These are phyloP conservation scores for Globisporangium paroecandrum DNA, from an alignment of 352 stramenopile species.

Conservation along the genomic window DNA sequence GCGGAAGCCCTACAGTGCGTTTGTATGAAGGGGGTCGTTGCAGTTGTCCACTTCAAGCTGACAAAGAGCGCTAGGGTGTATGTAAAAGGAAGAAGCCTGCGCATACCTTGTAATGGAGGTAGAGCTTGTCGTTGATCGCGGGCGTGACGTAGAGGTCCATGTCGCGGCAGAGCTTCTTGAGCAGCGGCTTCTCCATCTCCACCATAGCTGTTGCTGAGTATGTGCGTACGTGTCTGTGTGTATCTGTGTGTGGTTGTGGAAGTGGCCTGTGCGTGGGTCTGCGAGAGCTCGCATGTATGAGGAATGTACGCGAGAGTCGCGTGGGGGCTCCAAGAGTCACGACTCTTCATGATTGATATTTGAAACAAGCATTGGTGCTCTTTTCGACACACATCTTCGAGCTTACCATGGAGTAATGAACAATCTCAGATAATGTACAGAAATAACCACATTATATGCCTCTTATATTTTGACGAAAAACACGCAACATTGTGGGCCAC, in stretches of 20 bases:
- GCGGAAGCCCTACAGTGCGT: conserved; percentile 66
- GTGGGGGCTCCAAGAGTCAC: neutral
- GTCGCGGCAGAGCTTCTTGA: conserved; percentile 90
- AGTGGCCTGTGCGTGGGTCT: neutral
- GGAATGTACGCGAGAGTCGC: neutral
- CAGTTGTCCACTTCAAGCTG: neutral
- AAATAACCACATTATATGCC: no score
- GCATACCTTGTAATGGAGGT: conserved; percentile 92
- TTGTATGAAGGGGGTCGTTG: neutral
- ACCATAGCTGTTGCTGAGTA: conserved; percentile 35
- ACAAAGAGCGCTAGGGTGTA: neutral
- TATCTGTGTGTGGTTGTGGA: neutral
- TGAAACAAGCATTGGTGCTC: no score
- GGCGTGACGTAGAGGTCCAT: conserved; percentile 91
- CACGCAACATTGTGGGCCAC: no score
- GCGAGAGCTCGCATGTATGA: neutral
- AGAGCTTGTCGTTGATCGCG: conserved; percentile 94
- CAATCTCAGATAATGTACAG: no score
- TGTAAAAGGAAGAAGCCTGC: neutral
- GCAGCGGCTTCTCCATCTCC: conserved; percentile 86
- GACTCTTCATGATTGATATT: neutral
- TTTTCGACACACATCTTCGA: no score
- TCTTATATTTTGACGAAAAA: no score
- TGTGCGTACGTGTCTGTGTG: neutral
- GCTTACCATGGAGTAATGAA: no score